Percentiles rank a stretch among this genome's conserved stretches.
phyloP scores from a whole-genome alignment of 2,329 filamentous ascomycete species.

The Aspergillaceae sp. region DNA sequence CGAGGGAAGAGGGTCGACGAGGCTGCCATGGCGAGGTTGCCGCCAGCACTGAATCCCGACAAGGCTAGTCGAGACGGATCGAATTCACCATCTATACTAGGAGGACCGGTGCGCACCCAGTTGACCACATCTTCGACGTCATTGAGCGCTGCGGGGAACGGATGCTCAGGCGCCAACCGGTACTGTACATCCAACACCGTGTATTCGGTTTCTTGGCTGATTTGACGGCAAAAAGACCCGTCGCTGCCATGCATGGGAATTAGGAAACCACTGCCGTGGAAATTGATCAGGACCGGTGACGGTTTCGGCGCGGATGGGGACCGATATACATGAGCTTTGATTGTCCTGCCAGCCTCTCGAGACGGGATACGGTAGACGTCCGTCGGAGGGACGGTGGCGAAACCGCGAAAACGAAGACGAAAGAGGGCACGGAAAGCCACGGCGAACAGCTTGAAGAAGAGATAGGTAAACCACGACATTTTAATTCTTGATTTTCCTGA shows the following conservation, averaged over 20 bases:
- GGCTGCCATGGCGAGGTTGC: slow-evolving; percentile 30
- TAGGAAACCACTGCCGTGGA: slow-evolving; percentile 28
- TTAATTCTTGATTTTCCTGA: too few species aligned
- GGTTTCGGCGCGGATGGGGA: slow-evolving; percentile 9
- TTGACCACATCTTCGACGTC: slow-evolving; percentile 34
- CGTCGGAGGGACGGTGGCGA: slow-evolving; percentile 12
- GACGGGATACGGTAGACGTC: slow-evolving; percentile 22
- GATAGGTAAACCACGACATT: slow-evolving; percentile 15
- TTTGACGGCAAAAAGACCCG: slow-evolving; percentile 21
- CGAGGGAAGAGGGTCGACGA: slow-evolving; percentile 20
- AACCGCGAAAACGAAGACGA: background rate
- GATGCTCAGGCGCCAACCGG: slow-evolving; percentile 32
- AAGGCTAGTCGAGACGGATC: slow-evolving; percentile 26
- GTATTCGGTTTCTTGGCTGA: slow-evolving; percentile 18
- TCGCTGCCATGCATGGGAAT: slow-evolving; percentile 24
- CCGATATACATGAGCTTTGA: slow-evolving; percentile 26
- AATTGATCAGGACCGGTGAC: slow-evolving; percentile 25
- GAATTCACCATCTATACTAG: slow-evolving; percentile 13
- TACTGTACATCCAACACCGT: slow-evolving; percentile 34
- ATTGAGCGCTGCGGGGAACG: slow-evolving; percentile 33
- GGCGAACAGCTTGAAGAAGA: slow-evolving; percentile 15
- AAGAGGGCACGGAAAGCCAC: slow-evolving; percentile 10
- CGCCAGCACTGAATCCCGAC: slow-evolving; percentile 39
- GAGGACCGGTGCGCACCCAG: slow-evolving; percentile 27
- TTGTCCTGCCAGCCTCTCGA: slow-evolving; percentile 19